Evolutionary conservation across 306 rosid species (phyloP), one percentile per base, ranked within the genome.

Genomic region (Cicer cuneatum): DNA sequence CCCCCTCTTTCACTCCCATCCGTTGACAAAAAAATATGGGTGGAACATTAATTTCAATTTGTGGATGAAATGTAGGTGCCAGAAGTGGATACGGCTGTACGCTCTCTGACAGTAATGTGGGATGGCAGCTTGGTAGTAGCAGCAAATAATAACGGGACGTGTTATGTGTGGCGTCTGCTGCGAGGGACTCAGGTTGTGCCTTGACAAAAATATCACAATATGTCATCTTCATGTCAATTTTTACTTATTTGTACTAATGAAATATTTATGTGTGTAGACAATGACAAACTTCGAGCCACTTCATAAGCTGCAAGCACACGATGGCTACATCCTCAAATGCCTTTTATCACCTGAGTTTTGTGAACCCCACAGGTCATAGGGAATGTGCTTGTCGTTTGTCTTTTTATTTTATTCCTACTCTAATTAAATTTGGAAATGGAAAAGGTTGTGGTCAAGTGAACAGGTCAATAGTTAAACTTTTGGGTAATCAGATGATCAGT

Each of bases 61-160:
- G 38, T 72, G 63, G 81, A 49, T 11, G 71, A 66, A 80, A 70
- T 76, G 57, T 86, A 95, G 99, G 99, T 95, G 72, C 99, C 99
- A 49, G 99, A 95, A 85, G 99, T 90, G 72, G 99, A 95, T 76
- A 95, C 98, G 1, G 99, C 98, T 41, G 99, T 95, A 56, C 96
- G 99, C 81, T 95, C 98, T 29, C 80, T 92, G 66, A 95, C 99
- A 37, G 96, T 95, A 43, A 95, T 95, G 99, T 92, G 99, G 99
- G 99, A 95, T 80, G 99, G 99, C 37, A 95, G 97, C 86, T 74
- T 95, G 89, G 99, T 95, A 62, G 99, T 95, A 79, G 98, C 99
- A 45, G 99, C 98, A 82, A 95, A 95, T 90, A 95, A 95, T 85
- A 85, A 89, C 15, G 98, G 99, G 78, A 95, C 98, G 7, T 95